These are phyloP conservation scores for Fusarium buxicola DNA, from an alignment of 2,329 filamentous ascomycete genomes.

Conservation along the genomic window DNA sequence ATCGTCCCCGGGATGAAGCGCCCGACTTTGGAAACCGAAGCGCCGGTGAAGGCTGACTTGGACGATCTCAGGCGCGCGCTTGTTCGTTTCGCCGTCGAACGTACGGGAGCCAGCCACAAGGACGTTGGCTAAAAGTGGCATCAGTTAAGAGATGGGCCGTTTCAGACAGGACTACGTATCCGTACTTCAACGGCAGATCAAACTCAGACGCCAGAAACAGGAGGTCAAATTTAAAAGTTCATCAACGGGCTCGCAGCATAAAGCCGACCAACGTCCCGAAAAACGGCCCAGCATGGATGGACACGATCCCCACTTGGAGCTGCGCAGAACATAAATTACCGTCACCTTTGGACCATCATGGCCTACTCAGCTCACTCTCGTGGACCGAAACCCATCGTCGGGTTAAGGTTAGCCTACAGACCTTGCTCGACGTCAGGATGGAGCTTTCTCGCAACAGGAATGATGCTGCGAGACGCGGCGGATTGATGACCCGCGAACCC, in stretches of 20 bases:
- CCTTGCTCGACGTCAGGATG: neutral
- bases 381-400: slow-evolving; percentile 3
- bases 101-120: neutral
- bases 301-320: neutral
- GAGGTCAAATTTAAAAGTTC: neutral
- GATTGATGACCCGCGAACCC: slow-evolving; percentile 48
- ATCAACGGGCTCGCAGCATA: neutral
- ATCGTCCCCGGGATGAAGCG: slow-evolving; percentile 28
- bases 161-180: no score
- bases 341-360: neutral
- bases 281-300: neutral
- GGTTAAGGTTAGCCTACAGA: slow-evolving; percentile 5
- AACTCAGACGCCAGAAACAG: no score
- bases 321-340: neutral
- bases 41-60: slow-evolving; percentile 9
- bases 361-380: neutral
- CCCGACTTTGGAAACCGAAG: slow-evolving; percentile 20
- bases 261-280: neutral
- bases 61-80: slow-evolving; percentile 18
- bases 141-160: neutral
- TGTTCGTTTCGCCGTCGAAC: neutral
- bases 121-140: neutral
- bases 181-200: no score
- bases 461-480: slow-evolving; percentile 42
- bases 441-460: slow-evolving; percentile 23